Conservation (phyloP, 1,284 basidiomycete species). For the Moniliella sp. region DNA sequence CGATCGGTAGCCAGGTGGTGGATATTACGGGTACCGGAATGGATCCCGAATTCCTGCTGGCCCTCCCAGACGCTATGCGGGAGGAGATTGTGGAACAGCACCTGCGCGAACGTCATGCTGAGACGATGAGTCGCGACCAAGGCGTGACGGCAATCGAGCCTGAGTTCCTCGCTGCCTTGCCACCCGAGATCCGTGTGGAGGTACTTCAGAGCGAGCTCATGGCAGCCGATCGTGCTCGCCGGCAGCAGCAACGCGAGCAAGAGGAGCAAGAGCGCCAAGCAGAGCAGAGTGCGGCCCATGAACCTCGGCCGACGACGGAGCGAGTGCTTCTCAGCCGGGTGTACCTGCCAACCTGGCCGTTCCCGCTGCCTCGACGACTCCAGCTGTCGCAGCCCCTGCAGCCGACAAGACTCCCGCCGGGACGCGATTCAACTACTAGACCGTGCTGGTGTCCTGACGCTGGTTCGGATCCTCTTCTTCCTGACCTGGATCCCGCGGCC, state of each 20-base stretch:
- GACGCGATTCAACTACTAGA: constrained; percentile 88
- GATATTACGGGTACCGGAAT: constrained; percentile 98
- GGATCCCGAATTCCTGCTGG: constrained; percentile 90
- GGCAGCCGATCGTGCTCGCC: constrained; percentile 26
- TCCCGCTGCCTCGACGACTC: not conserved
- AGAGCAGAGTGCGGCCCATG: not conserved
- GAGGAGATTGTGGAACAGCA: constrained; percentile 96
- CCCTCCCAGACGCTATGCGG: constrained; percentile 90
- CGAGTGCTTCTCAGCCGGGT: too few species aligned
- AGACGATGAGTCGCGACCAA: constrained; percentile 39
- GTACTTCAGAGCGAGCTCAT: constrained; percentile 80
- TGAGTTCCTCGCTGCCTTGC: constrained; percentile 86
- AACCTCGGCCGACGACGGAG: too few species aligned
- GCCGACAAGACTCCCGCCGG: constrained; percentile 22
- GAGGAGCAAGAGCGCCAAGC: constrained; percentile 1
- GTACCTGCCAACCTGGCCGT: too few species aligned
- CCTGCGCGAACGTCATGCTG: constrained; percentile 53
- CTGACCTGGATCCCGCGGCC: constrained; percentile 61
- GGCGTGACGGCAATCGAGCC: constrained; percentile 70
- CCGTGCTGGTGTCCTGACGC: constrained; percentile 64
- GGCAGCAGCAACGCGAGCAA: constrained; percentile 1
- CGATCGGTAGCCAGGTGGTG: constrained; percentile 69
- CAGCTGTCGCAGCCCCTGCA: not conserved
- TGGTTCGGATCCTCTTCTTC: constrained; percentile 84
- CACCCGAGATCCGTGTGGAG: constrained; percentile 83